Base-by-base conservation (phyloP, 257 asterid genomes). In the Cinchona pubescens region DNA sequence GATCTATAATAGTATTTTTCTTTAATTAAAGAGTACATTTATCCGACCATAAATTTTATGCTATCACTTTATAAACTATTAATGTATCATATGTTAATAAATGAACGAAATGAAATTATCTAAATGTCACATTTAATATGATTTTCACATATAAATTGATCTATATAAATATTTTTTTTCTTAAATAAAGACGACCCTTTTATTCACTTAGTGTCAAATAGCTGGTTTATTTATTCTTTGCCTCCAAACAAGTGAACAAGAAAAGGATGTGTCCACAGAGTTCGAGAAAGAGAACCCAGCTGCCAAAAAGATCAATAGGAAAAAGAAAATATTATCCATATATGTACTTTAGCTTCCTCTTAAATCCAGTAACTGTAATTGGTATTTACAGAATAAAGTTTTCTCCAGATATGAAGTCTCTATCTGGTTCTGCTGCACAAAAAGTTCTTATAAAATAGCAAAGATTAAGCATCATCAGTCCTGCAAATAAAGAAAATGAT, bases 321-420 rank as follows among this genome's bases (percentile, higher is more conserved):
- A 55, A n/a, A 21, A 27, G 40, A n/a, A 21, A 45, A 56, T 53
- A 18, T 53, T 25, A n/a, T 70, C 14, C n/a, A n/a, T n/a, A n/a
- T n/a, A n/a, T n/a, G n/a, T n/a, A n/a, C n/a, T 25, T 1, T 13
- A 16, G 37, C 73, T 29, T 66, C 45, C 19, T 27, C 40, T 27
- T 75, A 53, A 75, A 65, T 66, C 45, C 8, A 37, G 68, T 45
- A 67, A 25, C 29, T 15, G 7, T 56, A 35, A 23, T 69, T 46
- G 74, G 23, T 29, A 65, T 55, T 35, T 12, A 67, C 9, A 53
- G 79, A 75, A 66, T 75, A 75, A 65, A 63, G 61, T 63, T 27
- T 25, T 8, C 37, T 30, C 9, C 40, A 34, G 49, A 71, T 0
- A 1, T 0, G 14, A 45, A 45, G 42, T 29, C n/a, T 69, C 60